Percentiles rank a stretch among this genome's conserved stretches.
These are phyloP conservation scores for Ogataea paradorogensis DNA, from an alignment of 805 yeast genomes.

Conservation along the genomic window DNA sequence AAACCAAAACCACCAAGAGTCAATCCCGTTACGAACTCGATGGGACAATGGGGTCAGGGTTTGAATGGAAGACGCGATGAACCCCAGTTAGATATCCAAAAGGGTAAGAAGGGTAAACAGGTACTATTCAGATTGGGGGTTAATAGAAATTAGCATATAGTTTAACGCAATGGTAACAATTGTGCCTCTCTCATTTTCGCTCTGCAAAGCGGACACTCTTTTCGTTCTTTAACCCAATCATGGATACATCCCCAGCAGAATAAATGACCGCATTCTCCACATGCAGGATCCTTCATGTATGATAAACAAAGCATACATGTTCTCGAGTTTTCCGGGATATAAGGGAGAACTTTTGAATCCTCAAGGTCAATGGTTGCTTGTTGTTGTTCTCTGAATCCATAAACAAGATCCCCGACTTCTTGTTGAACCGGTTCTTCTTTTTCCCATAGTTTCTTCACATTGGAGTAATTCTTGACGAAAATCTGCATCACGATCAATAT, in stretches of 20 bases:
- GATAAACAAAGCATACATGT: slow-evolving; percentile 83
- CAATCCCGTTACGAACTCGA: slow-evolving; percentile 39
- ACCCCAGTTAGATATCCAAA: slow-evolving; percentile 29
- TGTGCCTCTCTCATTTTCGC: slow-evolving; percentile 63
- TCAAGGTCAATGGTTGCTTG: slow-evolving; percentile 47
- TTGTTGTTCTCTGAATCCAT: slow-evolving; percentile 15
- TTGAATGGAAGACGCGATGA: slow-evolving; percentile 1
- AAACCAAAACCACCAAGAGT: slow-evolving; percentile 55
- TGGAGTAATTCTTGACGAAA: slow-evolving; percentile 40
- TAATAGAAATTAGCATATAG: slow-evolving; percentile 6
- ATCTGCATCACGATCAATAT: slow-evolving; percentile 54
- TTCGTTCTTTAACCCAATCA: slow-evolving; percentile 84
- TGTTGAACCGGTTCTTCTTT: not conserved
- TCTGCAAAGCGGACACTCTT: slow-evolving; percentile 91
- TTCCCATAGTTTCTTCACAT: slow-evolving; percentile 24
- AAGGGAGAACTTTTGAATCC: slow-evolving; percentile 57
- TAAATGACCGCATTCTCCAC: slow-evolving; percentile 87
- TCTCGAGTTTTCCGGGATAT: slow-evolving; percentile 66
- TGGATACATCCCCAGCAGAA: slow-evolving; percentile 91
- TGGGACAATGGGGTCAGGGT: slow-evolving; percentile 34
- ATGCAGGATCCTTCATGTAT: slow-evolving; percentile 75
- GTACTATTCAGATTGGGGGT: slow-evolving; percentile 51
- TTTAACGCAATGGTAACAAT: slow-evolving; percentile 52
- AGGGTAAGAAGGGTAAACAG: slow-evolving; percentile 49
- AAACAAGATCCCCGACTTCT: slow-evolving; percentile 16